phyloP scores from a whole-genome alignment of 2,329 filamentous ascomycete genomes.

The Xylaria hypoxylon region DNA sequence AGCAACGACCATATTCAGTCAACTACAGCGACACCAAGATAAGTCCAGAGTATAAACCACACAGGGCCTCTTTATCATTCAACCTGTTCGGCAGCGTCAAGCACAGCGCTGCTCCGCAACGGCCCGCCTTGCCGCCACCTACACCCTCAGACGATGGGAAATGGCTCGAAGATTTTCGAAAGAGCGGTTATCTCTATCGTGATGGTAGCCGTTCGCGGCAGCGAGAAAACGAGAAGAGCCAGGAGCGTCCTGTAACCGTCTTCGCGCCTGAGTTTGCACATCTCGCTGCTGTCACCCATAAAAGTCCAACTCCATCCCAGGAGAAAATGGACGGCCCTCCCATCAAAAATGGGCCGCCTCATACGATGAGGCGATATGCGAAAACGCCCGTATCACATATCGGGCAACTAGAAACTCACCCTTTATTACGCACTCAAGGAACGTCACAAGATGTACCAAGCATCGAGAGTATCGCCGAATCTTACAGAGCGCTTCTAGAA shows the following conservation, averaged over 20 bases:
- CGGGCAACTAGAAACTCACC: slow-evolving; percentile 60
- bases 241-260: slow-evolving; percentile 38
- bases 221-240: slow-evolving; percentile 25
- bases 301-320: slow-evolving; percentile 42
- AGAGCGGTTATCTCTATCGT: slow-evolving; percentile 45
- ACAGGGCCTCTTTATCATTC: slow-evolving; percentile 25
- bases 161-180: slow-evolving; percentile 49
- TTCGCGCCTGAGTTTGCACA: slow-evolving; percentile 52
- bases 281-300: slow-evolving; percentile 47
- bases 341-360: slow-evolving; percentile 43
- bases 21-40: slow-evolving; percentile 43
- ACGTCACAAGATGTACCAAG: slow-evolving; percentile 54
- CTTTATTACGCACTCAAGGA: slow-evolving; percentile 41
- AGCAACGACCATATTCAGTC: slow-evolving; percentile 43
- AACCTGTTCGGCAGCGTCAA: slow-evolving; percentile 32
- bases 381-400: slow-evolving; percentile 65
- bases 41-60: slow-evolving; percentile 24
- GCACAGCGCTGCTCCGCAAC: slow-evolving; percentile 35
- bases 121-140: slow-evolving; percentile 31
- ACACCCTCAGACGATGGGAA: slow-evolving; percentile 43
- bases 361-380: slow-evolving; percentile 58
- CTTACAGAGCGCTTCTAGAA: slow-evolving; percentile 62
- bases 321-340: slow-evolving; percentile 38
- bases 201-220: slow-evolving; percentile 32
- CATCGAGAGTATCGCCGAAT: slow-evolving; percentile 63